Conservation (phyloP, 257 asterid genomes). For the Fraxinus anomala region DNA sequence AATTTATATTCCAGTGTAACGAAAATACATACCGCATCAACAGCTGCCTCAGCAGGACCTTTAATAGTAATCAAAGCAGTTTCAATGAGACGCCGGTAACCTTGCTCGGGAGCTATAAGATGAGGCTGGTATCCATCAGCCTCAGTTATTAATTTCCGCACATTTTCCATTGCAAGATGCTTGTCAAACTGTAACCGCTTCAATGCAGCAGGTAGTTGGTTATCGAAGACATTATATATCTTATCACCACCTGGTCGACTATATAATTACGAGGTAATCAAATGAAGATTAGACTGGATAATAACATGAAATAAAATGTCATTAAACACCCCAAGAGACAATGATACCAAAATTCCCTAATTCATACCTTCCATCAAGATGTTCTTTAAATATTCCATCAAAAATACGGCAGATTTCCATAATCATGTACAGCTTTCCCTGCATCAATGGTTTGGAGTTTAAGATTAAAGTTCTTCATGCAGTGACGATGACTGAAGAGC, state of each 20-base stretch:
- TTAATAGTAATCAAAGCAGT: conserved; percentile 61
- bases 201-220: conserved; percentile 69
- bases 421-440: conserved; percentile 78
- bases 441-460: conserved; percentile 17
- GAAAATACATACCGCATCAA: conserved; percentile 59
- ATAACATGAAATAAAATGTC: conserved; percentile 3
- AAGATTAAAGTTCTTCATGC: conserved; percentile 10
- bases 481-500: conserved; percentile 6
- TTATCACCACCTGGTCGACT: conserved; percentile 89
- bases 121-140: conserved; percentile 88
- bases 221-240: conserved; percentile 64
- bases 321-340: neutral
- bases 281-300: conserved; percentile 15
- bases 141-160: conserved; percentile 62
- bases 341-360: neutral
- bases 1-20: no score
- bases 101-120: conserved; percentile 82
- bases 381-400: conserved; percentile 75
- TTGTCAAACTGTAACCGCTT: conserved; percentile 77
- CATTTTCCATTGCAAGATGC: conserved; percentile 77
- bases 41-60: conserved; percentile 81
- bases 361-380: conserved; percentile 81
- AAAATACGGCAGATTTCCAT: conserved; percentile 75
- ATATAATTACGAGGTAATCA: conserved; percentile 26
- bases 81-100: conserved; percentile 75